Percentiles rank a stretch among this genome's conserved stretches.
phyloP scores from a whole-genome alignment of 2,329 filamentous ascomycete species.

The Xylaria sp. region DNA sequence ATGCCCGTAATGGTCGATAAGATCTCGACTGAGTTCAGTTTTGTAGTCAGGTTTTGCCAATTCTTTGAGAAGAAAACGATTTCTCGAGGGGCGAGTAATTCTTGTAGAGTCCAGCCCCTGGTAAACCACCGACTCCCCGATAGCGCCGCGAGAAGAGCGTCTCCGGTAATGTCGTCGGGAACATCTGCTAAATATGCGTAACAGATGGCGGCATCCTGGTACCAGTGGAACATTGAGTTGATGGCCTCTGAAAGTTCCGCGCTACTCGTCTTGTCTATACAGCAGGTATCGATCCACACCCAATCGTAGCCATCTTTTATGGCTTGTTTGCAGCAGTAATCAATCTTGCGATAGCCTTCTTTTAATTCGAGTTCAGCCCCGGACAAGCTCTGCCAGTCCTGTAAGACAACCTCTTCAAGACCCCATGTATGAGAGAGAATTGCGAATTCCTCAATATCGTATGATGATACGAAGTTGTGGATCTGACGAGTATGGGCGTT shows the following conservation, averaged over 20 bases:
- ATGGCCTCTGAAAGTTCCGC: slow-evolving; percentile 12
- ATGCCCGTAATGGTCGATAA: slow-evolving; percentile 41
- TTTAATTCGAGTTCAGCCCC: slow-evolving; percentile 2
- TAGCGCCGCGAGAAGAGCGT: slow-evolving; percentile 4
- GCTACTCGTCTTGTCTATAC: slow-evolving; percentile 19
- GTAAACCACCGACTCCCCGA: slow-evolving; percentile 28
- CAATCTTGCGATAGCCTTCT: slow-evolving; percentile 25
- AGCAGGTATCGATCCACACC: slow-evolving; percentile 31
- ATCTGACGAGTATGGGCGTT: slow-evolving; percentile 18
- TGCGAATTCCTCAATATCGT: slow-evolving; percentile 16
- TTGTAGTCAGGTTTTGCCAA: slow-evolving; percentile 40
- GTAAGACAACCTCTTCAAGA: slow-evolving; percentile 14
- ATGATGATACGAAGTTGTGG: background rate
- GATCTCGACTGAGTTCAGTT: slow-evolving; percentile 31
- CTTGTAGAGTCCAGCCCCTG: slow-evolving; percentile 24
- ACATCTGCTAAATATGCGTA: slow-evolving; percentile 40
- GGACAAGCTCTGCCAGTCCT: slow-evolving; percentile 18
- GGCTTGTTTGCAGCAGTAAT: slow-evolving; percentile 26
- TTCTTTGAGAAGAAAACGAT: slow-evolving; percentile 40
- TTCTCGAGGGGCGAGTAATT: slow-evolving; percentile 39
- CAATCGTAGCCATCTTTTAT: slow-evolving; percentile 21
- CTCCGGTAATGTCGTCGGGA: slow-evolving; percentile 28
- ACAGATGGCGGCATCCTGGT: slow-evolving; percentile 38
- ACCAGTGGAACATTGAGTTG: slow-evolving; percentile 41
- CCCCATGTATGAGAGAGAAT: slow-evolving; percentile 34